Base-by-base conservation (phyloP, 768 basidiomycete genomes). In the Dioszegia hungarica region DNA sequence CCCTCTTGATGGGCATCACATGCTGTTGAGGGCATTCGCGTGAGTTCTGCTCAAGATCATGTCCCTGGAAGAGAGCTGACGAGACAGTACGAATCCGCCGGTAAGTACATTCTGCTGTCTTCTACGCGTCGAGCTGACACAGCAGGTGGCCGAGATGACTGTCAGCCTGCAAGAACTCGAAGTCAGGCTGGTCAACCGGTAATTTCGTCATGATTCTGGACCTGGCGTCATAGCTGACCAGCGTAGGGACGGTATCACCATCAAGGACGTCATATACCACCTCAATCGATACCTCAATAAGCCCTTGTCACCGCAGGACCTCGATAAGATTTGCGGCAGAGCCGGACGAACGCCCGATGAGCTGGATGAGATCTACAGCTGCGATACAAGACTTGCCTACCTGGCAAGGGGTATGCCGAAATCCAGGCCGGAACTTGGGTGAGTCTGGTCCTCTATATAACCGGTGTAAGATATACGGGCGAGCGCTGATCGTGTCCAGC, bases 71-170 rank as follows among this genome's bases (percentile, higher is more conserved):
- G 19, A 2, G 33, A 19, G 39, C 41, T 44, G 28, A 43, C 12
- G 1, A n/a, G 3, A 2, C 33, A 54, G 52, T 20, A 54, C 52
- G 14, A 54, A 54, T 54, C 52, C 52, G 28, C 52, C 52, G 3
- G 52, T 54, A 51, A 9, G 49, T 51, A 5, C 6, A 45, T 25
- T 9, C 20, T 8, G 20, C 25, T 20, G 22, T 45, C 20, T 5
- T 45, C 22, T 15, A 25, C 9, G 5, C 14, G 39, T 40, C 17
- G n/a, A 40, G 39, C 39, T 40, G 39, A 40, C 39, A 9, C 6
- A 40, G 20, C 20, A 40, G 39, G 39, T 40, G 6, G n/a, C 20
- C 20, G 39, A 40, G 14, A 6, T 40, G 5, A 8, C 5, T 5
- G n/a, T 40, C 20, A n/a, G 6, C 9, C 6, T 40, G 6, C 8